Evolutionary conservation across 345 rosid species (phyloP), one percentile per base, ranked within the genome.

Genomic region (Laguncularia racemosa): DNA sequence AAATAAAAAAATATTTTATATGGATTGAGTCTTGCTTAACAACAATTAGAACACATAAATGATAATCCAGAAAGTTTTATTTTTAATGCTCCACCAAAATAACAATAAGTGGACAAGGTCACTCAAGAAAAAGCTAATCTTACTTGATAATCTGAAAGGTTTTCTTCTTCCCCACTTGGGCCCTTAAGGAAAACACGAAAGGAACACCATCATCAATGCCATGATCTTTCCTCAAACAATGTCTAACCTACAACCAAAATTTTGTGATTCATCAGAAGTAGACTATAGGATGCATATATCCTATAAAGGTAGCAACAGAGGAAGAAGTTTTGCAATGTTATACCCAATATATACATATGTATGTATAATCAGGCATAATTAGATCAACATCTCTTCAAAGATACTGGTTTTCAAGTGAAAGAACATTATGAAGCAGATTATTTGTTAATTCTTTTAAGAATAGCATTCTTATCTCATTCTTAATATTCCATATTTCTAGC

Each of bases 191-290:
- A 74, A 92, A 89, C 55, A 92, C 91, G 20, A 89, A 76, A 48
- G 98, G 97, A 67, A 92, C 80, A 63, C 98, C 98, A 64, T 96
- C 83, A 59, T 89, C 95, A 70, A 92, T 86, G 69, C 95, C 95
- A 56, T 84, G 65, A 61, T 86, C 80, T 76, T 82, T 89, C 72
- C 87, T 84, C 68, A 92, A 68, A 50, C 97, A 84, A 58, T 92
- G 84, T 70, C 95, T 81, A 43, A 88, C 97, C 98, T 88, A 50
- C 44, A 72, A 76, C 60, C 57, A 15, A 48, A 63, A 48, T 65
- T 14, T 33, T 33, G 61, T 65, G 46, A 20, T 58, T 59, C 49
- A 49, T 52, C 54, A 44, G 45, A 14, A 3, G n/a, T 58, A 43
- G 16, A 16, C 12, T 15, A 40, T 20, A 16, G 9, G 45, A 13